Conservation (phyloP, 1,284 basidiomycete genomes). For the Leccinum variabile region DNA sequence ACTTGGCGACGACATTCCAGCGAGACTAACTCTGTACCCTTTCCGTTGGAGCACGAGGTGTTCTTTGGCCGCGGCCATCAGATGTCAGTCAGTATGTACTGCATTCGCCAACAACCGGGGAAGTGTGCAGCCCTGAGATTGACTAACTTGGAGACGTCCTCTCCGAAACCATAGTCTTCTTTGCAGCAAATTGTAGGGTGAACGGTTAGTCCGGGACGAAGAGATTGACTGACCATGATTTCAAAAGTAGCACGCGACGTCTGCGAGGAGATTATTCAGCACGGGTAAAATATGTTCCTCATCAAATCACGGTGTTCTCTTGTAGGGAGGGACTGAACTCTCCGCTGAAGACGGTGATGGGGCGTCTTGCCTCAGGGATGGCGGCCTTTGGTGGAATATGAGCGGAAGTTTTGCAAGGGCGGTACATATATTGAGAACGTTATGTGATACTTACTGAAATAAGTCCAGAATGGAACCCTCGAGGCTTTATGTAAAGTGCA, state of each 20-base stretch:
- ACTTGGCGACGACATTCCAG: conserved; percentile 10
- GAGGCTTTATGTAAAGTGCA: background rate
- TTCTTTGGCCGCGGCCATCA: conserved; percentile 10
- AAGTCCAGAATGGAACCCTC: background rate
- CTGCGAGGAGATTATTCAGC: conserved; percentile 16
- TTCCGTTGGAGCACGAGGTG: conserved; percentile 12
- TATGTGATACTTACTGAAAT: conserved; percentile 10
- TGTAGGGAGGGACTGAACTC: conserved; percentile 25
- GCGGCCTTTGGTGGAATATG: background rate
- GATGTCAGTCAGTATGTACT: conserved; percentile 7
- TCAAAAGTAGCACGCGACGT: conserved; percentile 16
- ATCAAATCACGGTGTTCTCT: conserved; percentile 20
- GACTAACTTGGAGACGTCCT: background rate
- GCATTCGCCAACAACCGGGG: conserved; percentile 15
- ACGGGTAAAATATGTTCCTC: conserved; percentile 14
- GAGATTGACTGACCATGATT: conserved; percentile 9
- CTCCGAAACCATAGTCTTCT: conserved; percentile 12
- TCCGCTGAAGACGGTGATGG: conserved; percentile 13
- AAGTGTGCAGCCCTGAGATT: conserved; percentile 9
- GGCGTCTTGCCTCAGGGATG: background rate
- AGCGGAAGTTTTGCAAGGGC: conserved; percentile 8
- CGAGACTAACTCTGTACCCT: conserved; percentile 7
- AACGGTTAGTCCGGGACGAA: background rate
- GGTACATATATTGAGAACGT: conserved; percentile 4
- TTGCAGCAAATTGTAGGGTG: background rate